These are phyloP conservation scores for Plasmodium ovale DNA, from an alignment of 169 alveolate species.

Conservation along the genomic window DNA sequence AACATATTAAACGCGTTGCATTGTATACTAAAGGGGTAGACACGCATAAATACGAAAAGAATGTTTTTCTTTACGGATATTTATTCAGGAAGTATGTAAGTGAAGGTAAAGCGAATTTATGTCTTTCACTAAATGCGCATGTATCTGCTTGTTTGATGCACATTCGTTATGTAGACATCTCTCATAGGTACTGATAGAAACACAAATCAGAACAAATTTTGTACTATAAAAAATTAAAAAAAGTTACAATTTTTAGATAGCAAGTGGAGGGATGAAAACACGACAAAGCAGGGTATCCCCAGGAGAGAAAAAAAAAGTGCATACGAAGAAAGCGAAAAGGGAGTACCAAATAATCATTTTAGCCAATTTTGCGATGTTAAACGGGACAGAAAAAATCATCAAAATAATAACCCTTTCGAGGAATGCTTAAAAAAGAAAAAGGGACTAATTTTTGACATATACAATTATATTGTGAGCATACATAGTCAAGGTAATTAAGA, in stretches of 20 bases:
- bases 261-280: background rate
- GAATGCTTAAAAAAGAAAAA: constrained; percentile 25
- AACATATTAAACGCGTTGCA: background rate
- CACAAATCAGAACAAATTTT: background rate
- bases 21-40: constrained; percentile 46
- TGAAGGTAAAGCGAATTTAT: background rate
- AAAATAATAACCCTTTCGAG: background rate
- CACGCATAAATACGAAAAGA: constrained; percentile 46
- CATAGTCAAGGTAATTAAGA: constrained; percentile 14
- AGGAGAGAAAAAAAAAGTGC: background rate
- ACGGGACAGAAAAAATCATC: background rate
- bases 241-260: constrained; percentile 46
- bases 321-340: background rate
- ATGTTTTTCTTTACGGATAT: constrained; percentile 53
- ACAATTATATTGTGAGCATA: constrained; percentile 31
- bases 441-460: constrained; percentile 62
- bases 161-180: background rate
- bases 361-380: background rate
- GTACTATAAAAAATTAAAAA: constrained; percentile 2
- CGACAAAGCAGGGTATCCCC: background rate
- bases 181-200: background rate
- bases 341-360: background rate
- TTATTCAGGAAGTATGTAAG: constrained; percentile 34
- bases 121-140: background rate
- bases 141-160: background rate